A percentile compares a stretch with the other conserved stretches of the same genome.
phyloP scores from a whole-genome alignment of 1,284 basidiomycete genomes.

The Cryptococcus floricola region DNA sequence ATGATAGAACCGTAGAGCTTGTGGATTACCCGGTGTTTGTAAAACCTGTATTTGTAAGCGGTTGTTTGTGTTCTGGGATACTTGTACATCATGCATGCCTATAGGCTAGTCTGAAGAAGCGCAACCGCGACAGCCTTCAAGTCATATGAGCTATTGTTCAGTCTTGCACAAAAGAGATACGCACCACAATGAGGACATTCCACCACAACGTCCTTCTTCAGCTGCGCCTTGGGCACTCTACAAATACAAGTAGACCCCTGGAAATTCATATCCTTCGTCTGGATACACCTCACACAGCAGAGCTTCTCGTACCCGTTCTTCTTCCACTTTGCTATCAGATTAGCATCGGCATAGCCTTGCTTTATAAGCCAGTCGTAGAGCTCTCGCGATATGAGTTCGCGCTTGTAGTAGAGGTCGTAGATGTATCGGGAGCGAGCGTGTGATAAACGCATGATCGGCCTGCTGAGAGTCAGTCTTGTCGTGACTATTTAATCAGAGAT shows the following conservation, averaged over 20 bases:
- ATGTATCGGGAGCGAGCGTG: slow-evolving; percentile 95
- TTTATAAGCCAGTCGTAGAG: slow-evolving; percentile 98
- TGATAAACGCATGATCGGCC: slow-evolving; percentile 93
- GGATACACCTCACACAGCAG: slow-evolving; percentile 95
- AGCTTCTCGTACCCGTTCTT: slow-evolving; percentile 94
- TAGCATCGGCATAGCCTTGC: slow-evolving; percentile 94
- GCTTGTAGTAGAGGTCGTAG: slow-evolving; percentile 98
- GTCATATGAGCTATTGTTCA: background rate
- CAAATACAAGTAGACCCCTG: slow-evolving; percentile 99
- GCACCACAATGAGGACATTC: slow-evolving; percentile 94
- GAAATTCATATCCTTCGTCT: slow-evolving; percentile 99
- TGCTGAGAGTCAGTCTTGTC: slow-evolving; percentile 8
- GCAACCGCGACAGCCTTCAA: slow-evolving; percentile 34
- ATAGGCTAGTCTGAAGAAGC: slow-evolving; percentile 28
- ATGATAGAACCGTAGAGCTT: no score
- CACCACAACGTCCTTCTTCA: slow-evolving; percentile 87
- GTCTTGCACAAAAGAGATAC: slow-evolving; percentile 40
- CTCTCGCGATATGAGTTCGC: slow-evolving; percentile 88
- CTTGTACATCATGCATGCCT: background rate
- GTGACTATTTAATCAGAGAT: background rate
- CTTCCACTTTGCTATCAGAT: slow-evolving; percentile 99
- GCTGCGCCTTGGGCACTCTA: slow-evolving; percentile 89
- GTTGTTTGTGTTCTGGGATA: no score
- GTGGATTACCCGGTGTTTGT: no score
- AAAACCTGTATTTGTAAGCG: no score